A percentile compares a stretch with the other conserved stretches of the same genome.
Evolutionary conservation across 805 yeast genomes (phyloP).

Genomic region (Wickerhamomyces sydowiorum): DNA sequence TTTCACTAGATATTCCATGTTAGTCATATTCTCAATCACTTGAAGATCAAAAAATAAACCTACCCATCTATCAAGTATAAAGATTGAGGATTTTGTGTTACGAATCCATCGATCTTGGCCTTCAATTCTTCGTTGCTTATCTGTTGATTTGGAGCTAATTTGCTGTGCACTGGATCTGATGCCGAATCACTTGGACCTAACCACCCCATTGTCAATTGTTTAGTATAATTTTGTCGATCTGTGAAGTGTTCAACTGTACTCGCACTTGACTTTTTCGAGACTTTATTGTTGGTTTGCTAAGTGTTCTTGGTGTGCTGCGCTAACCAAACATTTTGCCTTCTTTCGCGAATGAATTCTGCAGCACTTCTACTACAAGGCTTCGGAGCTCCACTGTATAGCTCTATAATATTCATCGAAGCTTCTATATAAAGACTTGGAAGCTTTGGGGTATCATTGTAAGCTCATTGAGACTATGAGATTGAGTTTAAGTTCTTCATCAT

Average conservation of each 20-base stretch:
- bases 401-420: too few species aligned
- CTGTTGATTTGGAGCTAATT: not conserved
- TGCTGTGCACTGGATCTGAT: not conserved
- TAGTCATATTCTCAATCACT: not conserved
- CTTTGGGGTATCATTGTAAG: too few species aligned
- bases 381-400: too few species aligned
- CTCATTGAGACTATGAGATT: too few species aligned
- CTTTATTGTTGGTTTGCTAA: not conserved
- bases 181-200: not conserved
- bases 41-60: constrained; percentile 1
- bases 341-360: not conserved
- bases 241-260: not conserved
- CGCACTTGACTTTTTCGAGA: not conserved
- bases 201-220: not conserved
- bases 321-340: too few species aligned
- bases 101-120: constrained; percentile 8
- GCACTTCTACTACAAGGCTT: not conserved
- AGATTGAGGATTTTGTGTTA: constrained; percentile 9
- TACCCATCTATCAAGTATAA: constrained; percentile 20
- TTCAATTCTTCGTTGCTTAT: constrained; percentile 2
- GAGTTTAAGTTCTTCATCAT: too few species aligned
- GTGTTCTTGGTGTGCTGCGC: not conserved
- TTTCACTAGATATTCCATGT: constrained; percentile 7
- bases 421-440: too few species aligned
- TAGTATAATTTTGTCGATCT: too few species aligned